Conservation (phyloP, 345 rosid genomes). For the Leavenworthia alabamica region DNA sequence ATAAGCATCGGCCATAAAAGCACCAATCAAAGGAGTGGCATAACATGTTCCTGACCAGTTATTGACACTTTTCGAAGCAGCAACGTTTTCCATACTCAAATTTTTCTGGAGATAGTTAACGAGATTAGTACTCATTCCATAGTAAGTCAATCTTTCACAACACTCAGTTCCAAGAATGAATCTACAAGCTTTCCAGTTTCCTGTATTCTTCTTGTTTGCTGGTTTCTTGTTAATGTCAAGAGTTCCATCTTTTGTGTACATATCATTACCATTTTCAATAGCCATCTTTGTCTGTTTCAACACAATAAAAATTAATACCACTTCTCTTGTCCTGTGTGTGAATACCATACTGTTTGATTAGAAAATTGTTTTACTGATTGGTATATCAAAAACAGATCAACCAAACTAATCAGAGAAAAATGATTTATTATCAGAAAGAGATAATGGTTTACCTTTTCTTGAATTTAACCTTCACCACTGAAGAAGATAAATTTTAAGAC, state of each 20-base stretch:
- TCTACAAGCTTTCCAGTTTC: conserved; percentile 89
- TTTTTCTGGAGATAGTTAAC: conserved; percentile 53
- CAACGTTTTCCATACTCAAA: conserved; percentile 39
- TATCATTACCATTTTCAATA: conserved; percentile 40
- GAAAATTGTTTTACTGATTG: no score
- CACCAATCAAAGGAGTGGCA: conserved; percentile 80
- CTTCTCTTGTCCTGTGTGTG: conserved; percentile 43
- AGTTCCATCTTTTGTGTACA: conserved; percentile 68
- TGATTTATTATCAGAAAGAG: no score
- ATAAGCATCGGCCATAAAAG: conserved; percentile 79
- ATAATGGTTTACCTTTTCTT: no score
- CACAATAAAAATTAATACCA: conserved; percentile 27
- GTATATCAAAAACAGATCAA: no score
- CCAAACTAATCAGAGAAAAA: no score
- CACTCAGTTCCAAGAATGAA: conserved; percentile 85
- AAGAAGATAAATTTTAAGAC: no score
- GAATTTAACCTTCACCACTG: no score
- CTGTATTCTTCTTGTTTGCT: conserved; percentile 65
- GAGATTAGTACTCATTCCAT: conserved; percentile 81
- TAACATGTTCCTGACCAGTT: conserved; percentile 85
- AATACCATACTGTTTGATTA: no score
- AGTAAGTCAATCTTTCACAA: conserved; percentile 92
- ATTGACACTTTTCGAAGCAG: conserved; percentile 55
- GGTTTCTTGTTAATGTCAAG: conserved; percentile 61
- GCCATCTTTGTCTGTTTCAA: conserved; percentile 18